These are phyloP conservation scores for Lasiosphaeriaceae sp. DNA, from an alignment of 495 filamentous ascomycete genomes.

Conservation along the genomic window DNA sequence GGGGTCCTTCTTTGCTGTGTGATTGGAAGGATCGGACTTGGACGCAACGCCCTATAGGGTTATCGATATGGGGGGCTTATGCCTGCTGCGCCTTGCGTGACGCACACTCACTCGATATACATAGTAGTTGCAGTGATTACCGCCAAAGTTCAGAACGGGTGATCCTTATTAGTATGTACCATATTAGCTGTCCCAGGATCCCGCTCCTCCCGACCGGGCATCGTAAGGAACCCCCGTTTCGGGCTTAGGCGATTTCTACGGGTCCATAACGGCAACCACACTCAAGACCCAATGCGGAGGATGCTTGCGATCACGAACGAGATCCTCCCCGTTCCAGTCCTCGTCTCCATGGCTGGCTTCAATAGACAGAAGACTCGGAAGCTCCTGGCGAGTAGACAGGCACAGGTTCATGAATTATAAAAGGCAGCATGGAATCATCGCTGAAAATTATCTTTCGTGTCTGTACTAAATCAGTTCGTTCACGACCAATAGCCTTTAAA, in stretches of 20 bases:
- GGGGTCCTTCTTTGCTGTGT: no score
- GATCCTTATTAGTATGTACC: no score
- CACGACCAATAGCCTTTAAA: neutral
- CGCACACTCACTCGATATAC: neutral
- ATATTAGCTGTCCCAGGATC: neutral
- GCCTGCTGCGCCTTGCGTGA: neutral
- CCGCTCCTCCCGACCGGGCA: neutral
- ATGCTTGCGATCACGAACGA: conserved; percentile 1
- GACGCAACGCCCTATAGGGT: neutral
- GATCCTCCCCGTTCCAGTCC: neutral
- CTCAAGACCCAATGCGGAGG: neutral
- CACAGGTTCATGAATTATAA: neutral
- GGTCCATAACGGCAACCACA: neutral
- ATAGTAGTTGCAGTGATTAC: neutral
- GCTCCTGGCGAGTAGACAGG: neutral
- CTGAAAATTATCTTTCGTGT: neutral
- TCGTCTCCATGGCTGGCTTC: neutral
- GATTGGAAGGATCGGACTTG: neutral
- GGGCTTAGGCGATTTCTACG: neutral
- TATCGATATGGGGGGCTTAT: conserved; percentile 1
- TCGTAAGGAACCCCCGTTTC: neutral
- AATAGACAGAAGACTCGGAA: neutral
- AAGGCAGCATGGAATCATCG: neutral
- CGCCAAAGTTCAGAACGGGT: no score
- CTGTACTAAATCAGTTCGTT: neutral